phyloP scores from a whole-genome alignment of 1,284 basidiomycete genomes.

The Psilocybe mexicana region DNA sequence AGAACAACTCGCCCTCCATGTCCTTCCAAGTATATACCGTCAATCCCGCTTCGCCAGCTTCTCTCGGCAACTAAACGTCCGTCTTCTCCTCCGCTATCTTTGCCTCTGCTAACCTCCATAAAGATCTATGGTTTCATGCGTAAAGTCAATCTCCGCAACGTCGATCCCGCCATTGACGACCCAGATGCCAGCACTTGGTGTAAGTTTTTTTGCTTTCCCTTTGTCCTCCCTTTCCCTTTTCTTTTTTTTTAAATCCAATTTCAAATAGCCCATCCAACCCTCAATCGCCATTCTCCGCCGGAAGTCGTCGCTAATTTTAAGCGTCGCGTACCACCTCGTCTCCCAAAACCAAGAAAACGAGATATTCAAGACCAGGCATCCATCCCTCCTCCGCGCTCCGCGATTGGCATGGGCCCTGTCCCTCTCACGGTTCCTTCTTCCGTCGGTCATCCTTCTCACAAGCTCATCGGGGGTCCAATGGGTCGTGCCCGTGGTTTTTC shows the following conservation, averaged over 20 bases:
- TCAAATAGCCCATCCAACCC: conserved; percentile 76
- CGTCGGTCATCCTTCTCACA: conserved; percentile 39
- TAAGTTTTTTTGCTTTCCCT: conserved; percentile 45
- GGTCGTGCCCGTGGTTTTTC: conserved; percentile 77
- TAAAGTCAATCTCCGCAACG: conserved; percentile 88
- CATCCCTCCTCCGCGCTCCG: conserved; percentile 71
- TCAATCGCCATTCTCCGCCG: conserved; percentile 83
- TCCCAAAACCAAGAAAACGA: conserved; percentile 78
- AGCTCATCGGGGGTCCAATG: conserved; percentile 37
- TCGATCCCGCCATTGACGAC: conserved; percentile 89
- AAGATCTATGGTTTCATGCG: conserved; percentile 96
- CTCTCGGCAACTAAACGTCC: conserved; percentile 89
- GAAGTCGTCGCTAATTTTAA: conserved; percentile 90
- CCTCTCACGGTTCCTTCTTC: conserved; percentile 59
- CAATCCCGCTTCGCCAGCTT: conserved; percentile 94
- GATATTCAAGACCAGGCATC: conserved; percentile 59
- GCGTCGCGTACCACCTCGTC: conserved; percentile 88
- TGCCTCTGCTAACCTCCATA: conserved; percentile 24
- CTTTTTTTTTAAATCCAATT: conserved; percentile 41
- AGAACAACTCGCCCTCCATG: conserved; percentile 86
- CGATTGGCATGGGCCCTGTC: conserved; percentile 63
- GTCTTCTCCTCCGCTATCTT: conserved; percentile 37
- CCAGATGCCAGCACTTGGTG: conserved; percentile 94
- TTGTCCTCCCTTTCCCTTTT: conserved; percentile 27
- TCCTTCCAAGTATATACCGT: conserved; percentile 86